A percentile compares a stretch with the other conserved stretches of the same genome.
phyloP scores from a whole-genome alignment of 2,329 filamentous ascomycete species.

The Ploettnerulaceae sp. region DNA sequence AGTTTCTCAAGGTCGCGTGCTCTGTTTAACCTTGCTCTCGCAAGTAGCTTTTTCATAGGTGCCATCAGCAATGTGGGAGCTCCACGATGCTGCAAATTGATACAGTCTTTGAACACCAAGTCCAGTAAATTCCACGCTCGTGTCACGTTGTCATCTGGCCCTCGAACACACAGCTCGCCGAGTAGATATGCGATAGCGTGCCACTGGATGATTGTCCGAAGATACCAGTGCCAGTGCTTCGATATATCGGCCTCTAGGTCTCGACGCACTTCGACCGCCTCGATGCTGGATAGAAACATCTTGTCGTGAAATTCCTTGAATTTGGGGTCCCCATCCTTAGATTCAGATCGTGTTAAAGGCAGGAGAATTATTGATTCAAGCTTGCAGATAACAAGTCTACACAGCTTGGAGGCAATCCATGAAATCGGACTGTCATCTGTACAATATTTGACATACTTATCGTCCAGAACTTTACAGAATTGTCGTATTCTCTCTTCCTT shows the following conservation, averaged over 20 bases:
- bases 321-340: background rate
- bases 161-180: conserved; percentile 8
- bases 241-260: conserved; percentile 9
- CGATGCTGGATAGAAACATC: conserved; percentile 10
- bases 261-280: conserved; percentile 11
- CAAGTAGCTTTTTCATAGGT: conserved; percentile 14
- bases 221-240: conserved; percentile 13
- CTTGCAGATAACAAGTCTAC: conserved; percentile 10
- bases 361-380: conserved; percentile 6
- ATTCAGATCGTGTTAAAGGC: conserved; percentile 1
- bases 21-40: conserved; percentile 11
- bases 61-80: conserved; percentile 8
- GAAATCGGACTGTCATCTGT: conserved; percentile 1
- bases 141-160: conserved; percentile 11
- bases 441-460: conserved; percentile 7
- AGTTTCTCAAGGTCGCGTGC: conserved; percentile 6
- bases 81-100: conserved; percentile 3
- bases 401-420: conserved; percentile 6
- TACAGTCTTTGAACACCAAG: conserved; percentile 8
- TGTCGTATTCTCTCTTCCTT: conserved; percentile 7
- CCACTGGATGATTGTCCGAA: conserved; percentile 12
- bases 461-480: conserved; percentile 4
- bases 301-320: conserved; percentile 10
- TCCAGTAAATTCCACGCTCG: conserved; percentile 11
- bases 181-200: conserved; percentile 12